These are phyloP conservation scores for Herpetomonas samuelpessoai DNA, from an alignment of 208 protist genomes.

Conservation along the genomic window DNA sequence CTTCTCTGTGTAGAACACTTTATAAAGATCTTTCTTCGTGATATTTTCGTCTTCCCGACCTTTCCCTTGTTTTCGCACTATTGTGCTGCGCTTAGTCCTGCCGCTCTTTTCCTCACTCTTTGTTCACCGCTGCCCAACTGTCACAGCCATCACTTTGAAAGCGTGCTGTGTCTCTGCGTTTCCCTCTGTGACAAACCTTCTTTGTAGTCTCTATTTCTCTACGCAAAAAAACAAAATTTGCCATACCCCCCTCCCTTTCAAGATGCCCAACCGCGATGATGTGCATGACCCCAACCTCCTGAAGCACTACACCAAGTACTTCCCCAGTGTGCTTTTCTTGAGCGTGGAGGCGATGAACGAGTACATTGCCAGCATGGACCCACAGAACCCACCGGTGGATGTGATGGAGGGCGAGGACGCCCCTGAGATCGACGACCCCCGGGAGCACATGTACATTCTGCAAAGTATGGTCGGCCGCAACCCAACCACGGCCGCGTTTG, in stretches of 20 bases:
- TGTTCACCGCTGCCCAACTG: too few relatives aligned
- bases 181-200: too few relatives aligned
- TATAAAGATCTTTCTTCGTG: too few relatives aligned
- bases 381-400: constrained; percentile 28
- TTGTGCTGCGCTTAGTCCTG: too few relatives aligned
- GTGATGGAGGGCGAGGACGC: constrained; percentile 70
- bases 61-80: too few relatives aligned
- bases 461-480: constrained; percentile 77
- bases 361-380: constrained; percentile 37
- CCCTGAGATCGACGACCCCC: constrained; percentile 53
- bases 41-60: too few relatives aligned
- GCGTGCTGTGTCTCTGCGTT: too few relatives aligned
- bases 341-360: constrained; percentile 66
- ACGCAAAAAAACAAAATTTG: neutral
- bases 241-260: too few relatives aligned
- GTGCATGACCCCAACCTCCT: constrained; percentile 52
- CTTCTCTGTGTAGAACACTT: too few relatives aligned
- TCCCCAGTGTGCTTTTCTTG: constrained; percentile 76
- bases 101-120: too few relatives aligned
- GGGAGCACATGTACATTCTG: constrained; percentile 83
- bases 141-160: too few relatives aligned
- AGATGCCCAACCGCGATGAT: constrained; percentile 21
- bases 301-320: constrained; percentile 79
- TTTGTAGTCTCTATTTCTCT: neutral
- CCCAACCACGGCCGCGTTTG: constrained; percentile 81